phyloP scores from a whole-genome alignment of 2,329 filamentous ascomycete genomes.

The Cladosporium sp. region DNA sequence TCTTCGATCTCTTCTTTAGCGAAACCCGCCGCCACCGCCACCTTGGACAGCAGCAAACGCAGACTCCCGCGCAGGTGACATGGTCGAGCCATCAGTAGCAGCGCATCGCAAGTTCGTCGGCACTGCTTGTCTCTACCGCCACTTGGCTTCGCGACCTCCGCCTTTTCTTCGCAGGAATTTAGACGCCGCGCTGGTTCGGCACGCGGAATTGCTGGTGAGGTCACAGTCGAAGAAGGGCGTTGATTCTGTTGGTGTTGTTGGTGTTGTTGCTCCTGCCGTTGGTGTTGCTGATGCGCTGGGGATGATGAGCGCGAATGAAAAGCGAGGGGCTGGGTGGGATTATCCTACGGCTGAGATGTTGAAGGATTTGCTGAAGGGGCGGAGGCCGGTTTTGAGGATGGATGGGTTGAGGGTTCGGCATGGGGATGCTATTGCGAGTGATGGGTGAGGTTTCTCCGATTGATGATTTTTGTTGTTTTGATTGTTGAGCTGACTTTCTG shows the following conservation, averaged over 20 bases:
- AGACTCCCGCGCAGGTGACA: conserved; percentile 17
- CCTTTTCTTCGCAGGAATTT: conserved; percentile 37
- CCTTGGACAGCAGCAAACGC: background rate
- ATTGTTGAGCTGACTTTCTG: background rate
- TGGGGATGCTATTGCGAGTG: background rate
- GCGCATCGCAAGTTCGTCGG: conserved; percentile 21
- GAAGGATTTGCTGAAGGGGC: conserved; percentile 26
- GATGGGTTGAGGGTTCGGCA: conserved; percentile 22
- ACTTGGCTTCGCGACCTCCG: conserved; percentile 19
- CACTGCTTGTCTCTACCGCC: conserved; percentile 22
- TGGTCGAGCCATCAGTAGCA: conserved; percentile 22
- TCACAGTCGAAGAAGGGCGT: conserved; percentile 14
- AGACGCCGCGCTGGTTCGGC: conserved; percentile 30
- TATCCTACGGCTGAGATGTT: conserved; percentile 34
- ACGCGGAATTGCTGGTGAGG: conserved; percentile 25
- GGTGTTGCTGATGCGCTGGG: background rate
- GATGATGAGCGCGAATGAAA: conserved; percentile 19
- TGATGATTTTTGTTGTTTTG: background rate
- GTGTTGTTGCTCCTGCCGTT: background rate
- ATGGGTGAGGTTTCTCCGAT: background rate
- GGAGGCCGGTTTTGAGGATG: conserved; percentile 27
- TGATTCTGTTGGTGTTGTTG: background rate
- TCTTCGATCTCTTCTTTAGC: background rate
- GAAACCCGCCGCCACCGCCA: background rate
- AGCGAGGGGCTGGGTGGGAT: conserved; percentile 27